Evolutionary conservation across 2,329 filamentous ascomycete genomes (phyloP).

Genomic region (Phaeosphaeria sp.): DNA sequence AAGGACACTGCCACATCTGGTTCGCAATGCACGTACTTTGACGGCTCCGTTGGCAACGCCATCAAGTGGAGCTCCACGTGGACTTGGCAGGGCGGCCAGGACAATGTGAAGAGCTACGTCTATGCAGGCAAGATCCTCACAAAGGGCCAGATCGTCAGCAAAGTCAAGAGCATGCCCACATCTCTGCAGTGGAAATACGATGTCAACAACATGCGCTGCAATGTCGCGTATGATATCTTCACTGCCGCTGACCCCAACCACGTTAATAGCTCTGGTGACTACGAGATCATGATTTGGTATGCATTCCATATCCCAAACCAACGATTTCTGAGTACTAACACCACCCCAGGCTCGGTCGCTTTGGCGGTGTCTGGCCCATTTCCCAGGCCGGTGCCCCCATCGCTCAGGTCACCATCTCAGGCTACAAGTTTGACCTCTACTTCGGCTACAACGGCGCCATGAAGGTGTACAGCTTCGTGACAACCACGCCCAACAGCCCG

Average conservation of each 20-base stretch:
- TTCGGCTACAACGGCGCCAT: constrained; percentile 62
- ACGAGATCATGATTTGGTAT: constrained; percentile 27
- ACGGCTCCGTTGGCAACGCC: constrained; percentile 12
- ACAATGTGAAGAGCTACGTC: constrained; percentile 27
- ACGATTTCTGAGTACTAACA: neutral
- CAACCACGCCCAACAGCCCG: neutral
- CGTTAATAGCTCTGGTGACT: constrained; percentile 22
- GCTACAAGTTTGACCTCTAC: constrained; percentile 61
- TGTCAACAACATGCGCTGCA: constrained; percentile 10
- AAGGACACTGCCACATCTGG: constrained; percentile 13
- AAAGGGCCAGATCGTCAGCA: constrained; percentile 12
- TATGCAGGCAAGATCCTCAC: constrained; percentile 16
- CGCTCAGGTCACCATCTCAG: constrained; percentile 54
- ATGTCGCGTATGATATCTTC: constrained; percentile 28
- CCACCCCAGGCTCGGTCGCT: constrained; percentile 56
- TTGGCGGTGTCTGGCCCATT: constrained; percentile 52
- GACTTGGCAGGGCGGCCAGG: constrained; percentile 19
- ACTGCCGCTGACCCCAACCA: constrained; percentile 21
- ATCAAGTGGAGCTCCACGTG: constrained; percentile 19
- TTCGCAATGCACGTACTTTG: constrained; percentile 20
- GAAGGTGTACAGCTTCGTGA: constrained; percentile 65
- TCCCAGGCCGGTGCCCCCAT: neutral
- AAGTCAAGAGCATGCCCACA: constrained; percentile 20
- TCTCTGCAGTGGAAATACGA: constrained; percentile 20
- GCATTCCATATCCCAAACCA: neutral